These are phyloP conservation scores for Aleurites moluccanus DNA, from an alignment of 441 rosid species.

Conservation along the genomic window DNA sequence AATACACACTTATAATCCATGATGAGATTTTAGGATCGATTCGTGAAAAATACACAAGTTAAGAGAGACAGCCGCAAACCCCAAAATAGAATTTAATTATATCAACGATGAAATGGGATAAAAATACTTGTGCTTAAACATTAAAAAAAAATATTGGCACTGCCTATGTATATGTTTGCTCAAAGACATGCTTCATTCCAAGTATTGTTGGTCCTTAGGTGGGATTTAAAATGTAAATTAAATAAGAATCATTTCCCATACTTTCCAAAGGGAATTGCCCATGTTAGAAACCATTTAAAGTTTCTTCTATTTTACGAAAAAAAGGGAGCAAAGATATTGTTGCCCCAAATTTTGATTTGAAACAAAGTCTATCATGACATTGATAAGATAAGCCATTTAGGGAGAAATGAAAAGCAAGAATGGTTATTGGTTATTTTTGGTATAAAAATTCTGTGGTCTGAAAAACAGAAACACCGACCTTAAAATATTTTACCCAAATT, in stretches of 20 bases:
- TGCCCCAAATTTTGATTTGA: not conserved
- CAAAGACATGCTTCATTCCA: constrained; percentile 25
- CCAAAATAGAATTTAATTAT: too few species aligned
- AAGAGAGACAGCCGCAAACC: too few species aligned
- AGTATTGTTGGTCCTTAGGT: constrained; percentile 2
- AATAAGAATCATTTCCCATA: constrained; percentile 3
- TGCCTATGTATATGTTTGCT: constrained; percentile 22
- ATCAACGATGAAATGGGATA: too few species aligned
- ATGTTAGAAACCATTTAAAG: not conserved
- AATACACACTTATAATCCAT: too few species aligned
- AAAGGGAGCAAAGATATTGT: not conserved
- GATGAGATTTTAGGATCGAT: too few species aligned
- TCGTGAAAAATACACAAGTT: too few species aligned
- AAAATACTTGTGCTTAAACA: too few species aligned
- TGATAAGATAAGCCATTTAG: constrained; percentile 39
- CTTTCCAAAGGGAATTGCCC: constrained; percentile 3
- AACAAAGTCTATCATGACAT: constrained; percentile 14
- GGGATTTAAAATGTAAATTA: constrained; percentile 14
- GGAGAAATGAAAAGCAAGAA: constrained; percentile 43
- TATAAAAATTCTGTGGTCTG: not conserved
- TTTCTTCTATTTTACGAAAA: not conserved
- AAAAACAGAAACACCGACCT: not conserved
- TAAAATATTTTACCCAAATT: not conserved
- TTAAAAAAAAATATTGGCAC: too few species aligned
- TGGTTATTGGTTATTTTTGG: constrained; percentile 35